Conservation (phyloP, 805 yeast genomes). For the Candida coleopterorum region DNA sequence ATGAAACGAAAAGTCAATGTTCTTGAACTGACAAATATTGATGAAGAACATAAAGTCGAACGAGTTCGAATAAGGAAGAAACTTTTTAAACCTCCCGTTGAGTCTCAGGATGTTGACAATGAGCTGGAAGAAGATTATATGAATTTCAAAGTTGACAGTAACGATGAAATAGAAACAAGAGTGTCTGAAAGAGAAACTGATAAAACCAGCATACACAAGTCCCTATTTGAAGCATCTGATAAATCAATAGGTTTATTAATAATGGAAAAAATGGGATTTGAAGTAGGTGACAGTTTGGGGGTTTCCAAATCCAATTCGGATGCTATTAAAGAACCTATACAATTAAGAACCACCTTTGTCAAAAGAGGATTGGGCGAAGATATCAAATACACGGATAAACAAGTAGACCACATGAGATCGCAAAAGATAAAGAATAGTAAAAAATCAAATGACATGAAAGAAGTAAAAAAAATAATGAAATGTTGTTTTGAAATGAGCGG, state of each 20-base stretch:
- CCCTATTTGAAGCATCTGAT: conserved; percentile 2
- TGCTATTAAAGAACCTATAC: conserved; percentile 29
- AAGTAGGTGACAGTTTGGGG: conserved; percentile 44
- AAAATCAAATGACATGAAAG: neutral
- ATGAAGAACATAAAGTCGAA: neutral
- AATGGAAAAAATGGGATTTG: conserved; percentile 59
- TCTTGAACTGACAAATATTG: conserved; percentile 2
- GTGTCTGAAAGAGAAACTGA: neutral
- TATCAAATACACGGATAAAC: neutral
- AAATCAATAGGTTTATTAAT: conserved; percentile 45
- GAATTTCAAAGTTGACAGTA: conserved; percentile 8
- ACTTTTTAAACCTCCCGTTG: conserved; percentile 6
- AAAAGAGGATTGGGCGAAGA: neutral
- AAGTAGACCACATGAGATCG: conserved; percentile 5
- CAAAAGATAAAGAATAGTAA: conserved; percentile 1
- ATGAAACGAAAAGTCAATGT: conserved; percentile 4
- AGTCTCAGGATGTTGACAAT: neutral
- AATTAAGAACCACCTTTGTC: conserved; percentile 7
- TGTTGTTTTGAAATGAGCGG: conserved; percentile 40
- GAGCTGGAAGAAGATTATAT: conserved; percentile 10
- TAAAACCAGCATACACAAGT: neutral
- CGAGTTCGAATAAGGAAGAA: conserved; percentile 1
- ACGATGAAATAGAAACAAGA: neutral
- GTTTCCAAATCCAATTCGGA: conserved; percentile 7
- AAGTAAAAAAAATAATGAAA: conserved; percentile 28